Percentiles rank a stretch among this genome's conserved stretches.
Conservation (phyloP, 345 rosid genomes). For the Eutrema japonicum region DNA sequence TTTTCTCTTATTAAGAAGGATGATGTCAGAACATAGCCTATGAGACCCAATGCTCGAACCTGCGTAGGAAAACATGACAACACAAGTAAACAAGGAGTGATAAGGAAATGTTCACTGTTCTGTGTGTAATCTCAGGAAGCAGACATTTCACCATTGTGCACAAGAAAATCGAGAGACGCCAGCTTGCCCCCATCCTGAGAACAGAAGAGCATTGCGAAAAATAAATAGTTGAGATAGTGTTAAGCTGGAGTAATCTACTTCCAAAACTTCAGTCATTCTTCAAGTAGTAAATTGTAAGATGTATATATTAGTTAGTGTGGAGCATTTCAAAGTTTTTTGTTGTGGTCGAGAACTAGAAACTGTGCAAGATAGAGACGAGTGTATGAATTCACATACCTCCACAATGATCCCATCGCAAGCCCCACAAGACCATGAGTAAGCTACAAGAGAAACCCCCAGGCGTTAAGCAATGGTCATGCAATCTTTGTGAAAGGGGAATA, state of each 20-base stretch:
- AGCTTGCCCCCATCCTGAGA: constrained; percentile 67
- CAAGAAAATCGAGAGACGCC: constrained; percentile 76
- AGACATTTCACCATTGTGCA: constrained; percentile 73
- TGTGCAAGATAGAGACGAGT: constrained; percentile 23
- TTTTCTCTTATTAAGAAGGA: constrained; percentile 94
- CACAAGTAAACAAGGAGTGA: constrained; percentile 39
- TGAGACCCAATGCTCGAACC: constrained; percentile 80
- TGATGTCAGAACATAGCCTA: constrained; percentile 82
- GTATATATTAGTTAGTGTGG: constrained; percentile 2
- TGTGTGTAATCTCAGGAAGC: constrained; percentile 31
- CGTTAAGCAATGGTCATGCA: constrained; percentile 18
- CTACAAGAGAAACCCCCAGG: constrained; percentile 47
- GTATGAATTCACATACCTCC: constrained; percentile 66
- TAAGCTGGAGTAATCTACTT: constrained; percentile 19
- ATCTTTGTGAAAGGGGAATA: constrained; percentile 10
- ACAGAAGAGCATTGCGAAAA: constrained; percentile 6
- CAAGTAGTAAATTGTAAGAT: neutral
- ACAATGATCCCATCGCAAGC: constrained; percentile 76
- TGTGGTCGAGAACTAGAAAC: constrained; percentile 10
- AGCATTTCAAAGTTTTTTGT: constrained; percentile 1
- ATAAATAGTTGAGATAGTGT: neutral
- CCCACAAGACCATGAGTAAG: constrained; percentile 88
- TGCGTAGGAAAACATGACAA: constrained; percentile 43
- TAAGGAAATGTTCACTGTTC: neutral
- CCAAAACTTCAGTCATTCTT: constrained; percentile 22